phyloP scores from a whole-genome alignment of 306 rosid genomes.

The Carpinus fangiana region DNA sequence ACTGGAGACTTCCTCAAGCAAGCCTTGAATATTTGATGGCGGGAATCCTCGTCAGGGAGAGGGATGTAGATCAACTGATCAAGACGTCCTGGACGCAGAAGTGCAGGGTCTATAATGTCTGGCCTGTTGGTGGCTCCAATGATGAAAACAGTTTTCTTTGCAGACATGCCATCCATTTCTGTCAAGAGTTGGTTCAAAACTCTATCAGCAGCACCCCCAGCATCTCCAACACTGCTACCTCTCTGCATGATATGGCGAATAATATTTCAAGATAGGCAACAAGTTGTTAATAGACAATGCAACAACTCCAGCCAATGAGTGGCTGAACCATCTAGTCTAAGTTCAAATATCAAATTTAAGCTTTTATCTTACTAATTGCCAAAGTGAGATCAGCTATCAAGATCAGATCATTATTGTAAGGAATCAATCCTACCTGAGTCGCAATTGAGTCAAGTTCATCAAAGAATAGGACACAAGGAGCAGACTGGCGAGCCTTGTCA shows the following conservation, averaged over 20 bases:
- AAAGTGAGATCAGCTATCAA: background rate
- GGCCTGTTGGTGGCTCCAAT: constrained; percentile 98
- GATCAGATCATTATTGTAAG: background rate
- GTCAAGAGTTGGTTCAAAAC: constrained; percentile 95
- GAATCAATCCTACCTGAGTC: constrained; percentile 68
- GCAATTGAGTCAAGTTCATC: constrained; percentile 99
- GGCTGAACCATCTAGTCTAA: background rate
- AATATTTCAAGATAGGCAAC: background rate
- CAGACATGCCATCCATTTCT: constrained; percentile 98
- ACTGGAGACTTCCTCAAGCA: constrained; percentile 93
- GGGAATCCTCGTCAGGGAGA: constrained; percentile 96
- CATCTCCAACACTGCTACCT: constrained; percentile 96
- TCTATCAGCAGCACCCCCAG: constrained; percentile 98
- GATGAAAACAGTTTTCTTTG: constrained; percentile 94
- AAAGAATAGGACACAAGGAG: constrained; percentile 97
- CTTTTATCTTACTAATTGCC: background rate
- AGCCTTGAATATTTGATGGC: constrained; percentile 79
- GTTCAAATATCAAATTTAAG: background rate
- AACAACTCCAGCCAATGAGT: background rate
- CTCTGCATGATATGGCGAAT: constrained; percentile 54
- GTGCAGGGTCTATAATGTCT: constrained; percentile 95
- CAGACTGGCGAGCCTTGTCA: constrained; percentile 99
- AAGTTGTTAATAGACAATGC: background rate
- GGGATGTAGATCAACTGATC: constrained; percentile 97
- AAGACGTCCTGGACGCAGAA: constrained; percentile 95